phyloP scores from a whole-genome alignment of 2,329 filamentous ascomycete genomes.

The Paraphoma sp. region DNA sequence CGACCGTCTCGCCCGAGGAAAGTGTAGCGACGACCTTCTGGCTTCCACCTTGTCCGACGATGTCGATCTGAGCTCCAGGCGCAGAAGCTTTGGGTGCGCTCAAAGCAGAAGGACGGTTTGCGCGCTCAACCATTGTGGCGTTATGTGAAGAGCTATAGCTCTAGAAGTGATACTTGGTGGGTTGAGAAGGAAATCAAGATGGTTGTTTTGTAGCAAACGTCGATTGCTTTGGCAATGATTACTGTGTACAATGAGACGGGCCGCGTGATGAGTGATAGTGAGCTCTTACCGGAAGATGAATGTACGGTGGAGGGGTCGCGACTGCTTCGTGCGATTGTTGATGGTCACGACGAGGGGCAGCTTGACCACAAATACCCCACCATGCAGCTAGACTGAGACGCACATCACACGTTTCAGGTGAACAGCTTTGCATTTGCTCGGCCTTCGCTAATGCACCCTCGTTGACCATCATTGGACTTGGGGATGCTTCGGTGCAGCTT shows the following conservation, averaged over 20 bases:
- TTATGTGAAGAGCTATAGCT: constrained; percentile 5
- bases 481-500: background rate
- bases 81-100: constrained; percentile 66
- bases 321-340: constrained; percentile 20
- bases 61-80: constrained; percentile 71
- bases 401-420: constrained; percentile 23
- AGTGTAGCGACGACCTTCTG: constrained; percentile 78
- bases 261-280: background rate
- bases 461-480: background rate
- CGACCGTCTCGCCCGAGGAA: constrained; percentile 84
- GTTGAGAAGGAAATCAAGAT: background rate
- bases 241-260: background rate
- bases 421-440: constrained; percentile 14
- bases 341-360: constrained; percentile 26
- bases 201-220: background rate
- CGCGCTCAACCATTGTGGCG: constrained; percentile 75
- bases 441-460: constrained; percentile 13
- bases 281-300: constrained; percentile 11
- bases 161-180: background rate
- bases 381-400: constrained; percentile 18
- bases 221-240: background rate
- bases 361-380: constrained; percentile 25
- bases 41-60: constrained; percentile 75
- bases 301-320: constrained; percentile 8
- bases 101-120: constrained; percentile 80